A percentile compares a stretch with the other conserved stretches of the same genome.
Evolutionary conservation across 176 grass and related monocot species (phyloP).

Genomic region (Aegilops longissima): DNA sequence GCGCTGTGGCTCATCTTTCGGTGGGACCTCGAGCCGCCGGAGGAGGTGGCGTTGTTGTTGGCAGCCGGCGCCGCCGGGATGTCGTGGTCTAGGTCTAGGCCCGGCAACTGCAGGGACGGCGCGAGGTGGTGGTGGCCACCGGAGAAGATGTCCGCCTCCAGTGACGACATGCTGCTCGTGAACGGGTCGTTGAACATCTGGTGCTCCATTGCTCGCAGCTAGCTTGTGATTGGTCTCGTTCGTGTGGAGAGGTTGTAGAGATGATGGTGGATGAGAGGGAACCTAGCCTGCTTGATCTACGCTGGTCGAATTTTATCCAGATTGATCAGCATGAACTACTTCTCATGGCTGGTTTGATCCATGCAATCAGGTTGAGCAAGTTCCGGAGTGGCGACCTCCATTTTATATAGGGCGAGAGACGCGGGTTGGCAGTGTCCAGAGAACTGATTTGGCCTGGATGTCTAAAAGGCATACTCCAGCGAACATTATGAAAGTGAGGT

Average conservation of each 20-base stretch:
- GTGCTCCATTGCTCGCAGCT: slow-evolving; percentile 23
- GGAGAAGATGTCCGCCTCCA: slow-evolving; percentile 47
- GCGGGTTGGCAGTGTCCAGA: slow-evolving; percentile 2
- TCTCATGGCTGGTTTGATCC: neutral
- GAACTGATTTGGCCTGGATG: neutral
- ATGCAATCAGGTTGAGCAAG: neutral
- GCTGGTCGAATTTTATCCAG: neutral
- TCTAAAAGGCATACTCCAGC: too few relatives aligned
- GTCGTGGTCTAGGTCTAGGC: slow-evolving; percentile 41
- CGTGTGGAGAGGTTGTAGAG: neutral
- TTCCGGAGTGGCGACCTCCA: neutral
- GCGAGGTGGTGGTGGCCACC: neutral
- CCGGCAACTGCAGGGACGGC: slow-evolving; percentile 23
- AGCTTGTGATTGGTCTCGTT: neutral
- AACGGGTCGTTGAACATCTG: slow-evolving; percentile 50
- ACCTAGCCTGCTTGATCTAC: neutral
- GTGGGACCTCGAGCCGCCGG: slow-evolving; percentile 20
- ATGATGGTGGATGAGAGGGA: neutral
- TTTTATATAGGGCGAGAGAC: slow-evolving; percentile 15
- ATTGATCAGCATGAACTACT: slow-evolving; percentile 8
- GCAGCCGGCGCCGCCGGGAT: slow-evolving; percentile 23
- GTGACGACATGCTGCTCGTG: slow-evolving; percentile 44
- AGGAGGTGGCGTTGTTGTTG: slow-evolving; percentile 19
- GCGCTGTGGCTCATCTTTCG: slow-evolving; percentile 86
- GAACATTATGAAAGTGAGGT: neutral